Conservation (phyloP, 192 early-diverging fungal genomes). For the Podila epicladia region DNA sequence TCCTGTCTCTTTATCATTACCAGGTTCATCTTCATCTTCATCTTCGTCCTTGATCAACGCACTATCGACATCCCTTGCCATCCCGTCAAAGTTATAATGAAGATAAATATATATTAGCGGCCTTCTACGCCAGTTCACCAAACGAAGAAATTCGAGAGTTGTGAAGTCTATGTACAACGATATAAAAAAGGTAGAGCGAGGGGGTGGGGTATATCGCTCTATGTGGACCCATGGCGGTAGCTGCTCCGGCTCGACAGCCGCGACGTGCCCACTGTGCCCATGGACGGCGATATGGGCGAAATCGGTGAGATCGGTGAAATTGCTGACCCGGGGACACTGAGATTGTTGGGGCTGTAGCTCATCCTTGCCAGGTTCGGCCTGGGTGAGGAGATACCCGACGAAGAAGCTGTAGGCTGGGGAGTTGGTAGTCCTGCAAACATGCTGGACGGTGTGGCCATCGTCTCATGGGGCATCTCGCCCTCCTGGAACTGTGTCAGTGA, state of each 20-base stretch:
- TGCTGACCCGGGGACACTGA: neutral
- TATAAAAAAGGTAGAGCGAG: neutral
- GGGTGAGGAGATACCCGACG: neutral
- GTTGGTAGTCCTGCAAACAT: neutral
- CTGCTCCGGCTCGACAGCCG: constrained; percentile 16
- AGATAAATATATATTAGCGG: constrained; percentile 2
- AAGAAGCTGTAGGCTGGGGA: neutral
- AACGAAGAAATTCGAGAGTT: neutral
- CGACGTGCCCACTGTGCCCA: constrained; percentile 11
- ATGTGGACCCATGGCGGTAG: no score
- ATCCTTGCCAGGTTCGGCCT: neutral
- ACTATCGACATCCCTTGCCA: constrained; percentile 4
- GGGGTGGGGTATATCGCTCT: no score
- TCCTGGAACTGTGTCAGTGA: constrained; percentile 8
- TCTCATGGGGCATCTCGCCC: constrained; percentile 3
- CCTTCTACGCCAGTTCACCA: neutral
- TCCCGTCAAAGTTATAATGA: constrained; percentile 25
- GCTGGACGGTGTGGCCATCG: neutral
- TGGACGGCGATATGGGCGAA: constrained; percentile 23
- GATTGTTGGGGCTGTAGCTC: neutral
- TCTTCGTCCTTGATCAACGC: neutral
- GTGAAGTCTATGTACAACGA: neutral
- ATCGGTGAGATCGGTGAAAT: constrained; percentile 38
- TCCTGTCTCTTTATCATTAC: neutral
- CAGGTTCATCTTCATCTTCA: neutral